Base-by-base conservation (phyloP, 192 early-diverging fungal genomes). In the Backusella circina region DNA sequence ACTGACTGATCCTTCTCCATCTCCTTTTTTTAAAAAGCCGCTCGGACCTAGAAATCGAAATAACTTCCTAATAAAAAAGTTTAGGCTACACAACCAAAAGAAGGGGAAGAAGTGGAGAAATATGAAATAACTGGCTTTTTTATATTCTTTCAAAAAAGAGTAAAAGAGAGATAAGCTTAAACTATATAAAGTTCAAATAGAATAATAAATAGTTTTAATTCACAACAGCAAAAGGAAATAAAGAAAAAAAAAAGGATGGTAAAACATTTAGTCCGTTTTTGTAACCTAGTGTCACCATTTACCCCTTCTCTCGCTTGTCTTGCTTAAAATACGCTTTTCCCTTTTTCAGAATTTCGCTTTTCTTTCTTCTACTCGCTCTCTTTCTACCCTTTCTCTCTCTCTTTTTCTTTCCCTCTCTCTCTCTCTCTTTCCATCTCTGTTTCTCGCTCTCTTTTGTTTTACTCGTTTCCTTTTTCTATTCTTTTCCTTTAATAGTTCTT, bases 311-410 rank as follows among this genome's bases (percentile, higher is more conserved):
- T 21, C 44, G 15, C 44, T 47, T 47, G 44, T 47, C 44, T 61
- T 61, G 54, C 54, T 61, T 61, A 61, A 61, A 61, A 61, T 61
- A 61, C 54, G 54, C 10, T 61, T 61, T 61, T 61, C 21, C 54
- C 54, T 61, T 61, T 61, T 61, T 61, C 54, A 61, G 21, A 61
- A 61, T 61, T 28, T 57, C 21, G n/a, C 54, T 57, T 26, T 57
- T 28, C 23, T 57, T 57, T 47, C 44, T 47, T 47, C 44, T 47
- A 47, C 44, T n/a, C 44, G 16, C n/a, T 47, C 44, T 47, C 39
- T 41, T 41, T 41, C 39, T 41, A 15, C 39, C 39, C 15, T 47
- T 47, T 47, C 15, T 47, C n/a, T 41, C 12, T 41, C 13, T 13
- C 39, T 41, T 0, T 41, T 41, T 5, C 38, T 47, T 6, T n/a